A percentile compares a stretch with the other conserved stretches of the same genome.
Conservation (phyloP, 1,284 basidiomycete genomes). For the Puccinia novopanici region DNA sequence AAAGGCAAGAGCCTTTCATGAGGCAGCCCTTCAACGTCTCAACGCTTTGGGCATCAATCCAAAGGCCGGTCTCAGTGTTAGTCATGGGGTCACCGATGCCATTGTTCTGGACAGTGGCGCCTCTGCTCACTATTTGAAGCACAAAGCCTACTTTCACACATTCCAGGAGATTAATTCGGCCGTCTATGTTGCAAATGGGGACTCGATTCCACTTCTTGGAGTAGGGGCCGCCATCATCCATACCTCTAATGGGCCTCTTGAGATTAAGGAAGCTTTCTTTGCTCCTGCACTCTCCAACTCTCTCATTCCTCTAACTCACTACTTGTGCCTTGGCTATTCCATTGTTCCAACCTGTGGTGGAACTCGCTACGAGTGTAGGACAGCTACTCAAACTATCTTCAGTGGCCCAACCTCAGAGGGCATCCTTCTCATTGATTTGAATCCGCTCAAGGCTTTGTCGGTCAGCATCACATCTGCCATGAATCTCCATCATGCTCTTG, state of each 20-base stretch:
- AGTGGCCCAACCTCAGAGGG: neutral
- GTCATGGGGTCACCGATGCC: neutral
- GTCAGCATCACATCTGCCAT: neutral
- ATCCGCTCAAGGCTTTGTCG: neutral
- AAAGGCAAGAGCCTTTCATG: neutral
- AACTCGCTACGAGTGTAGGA: neutral
- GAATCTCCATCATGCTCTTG: neutral
- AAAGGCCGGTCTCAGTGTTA: neutral
- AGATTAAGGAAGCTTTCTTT: neutral
- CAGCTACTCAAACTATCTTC: neutral
- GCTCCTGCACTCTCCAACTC: neutral
- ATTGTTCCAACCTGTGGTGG: neutral
- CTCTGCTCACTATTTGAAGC: neutral
- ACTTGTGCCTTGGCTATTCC: neutral
- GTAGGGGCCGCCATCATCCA: neutral
- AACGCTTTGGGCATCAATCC: neutral
- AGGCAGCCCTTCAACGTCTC: neutral
- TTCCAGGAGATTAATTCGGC: no score
- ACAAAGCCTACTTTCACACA: neutral
- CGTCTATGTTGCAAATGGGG: neutral
- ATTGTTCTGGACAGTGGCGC: slow-evolving; percentile 19
- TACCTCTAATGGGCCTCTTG: neutral
- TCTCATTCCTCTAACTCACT: neutral
- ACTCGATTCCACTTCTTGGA: neutral
- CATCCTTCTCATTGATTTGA: neutral